phyloP scores from a whole-genome alignment of 1,284 basidiomycete species.

The Leccinum griseonigrum region DNA sequence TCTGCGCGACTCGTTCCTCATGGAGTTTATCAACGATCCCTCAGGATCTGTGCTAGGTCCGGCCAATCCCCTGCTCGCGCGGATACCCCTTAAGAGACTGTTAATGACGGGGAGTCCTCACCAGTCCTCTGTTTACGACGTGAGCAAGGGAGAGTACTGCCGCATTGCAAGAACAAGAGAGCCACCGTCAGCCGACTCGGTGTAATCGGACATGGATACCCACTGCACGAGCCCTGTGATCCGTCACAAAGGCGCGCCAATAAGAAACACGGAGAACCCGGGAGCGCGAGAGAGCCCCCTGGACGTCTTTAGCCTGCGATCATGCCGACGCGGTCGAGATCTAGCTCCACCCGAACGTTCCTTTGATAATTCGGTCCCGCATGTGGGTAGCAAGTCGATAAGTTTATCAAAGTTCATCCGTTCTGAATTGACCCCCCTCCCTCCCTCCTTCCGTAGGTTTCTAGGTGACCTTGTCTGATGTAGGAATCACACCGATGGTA shows the following conservation, averaged over 20 bases:
- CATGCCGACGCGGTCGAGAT: not conserved
- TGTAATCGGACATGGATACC: not conserved
- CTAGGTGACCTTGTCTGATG: not conserved
- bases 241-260: not conserved
- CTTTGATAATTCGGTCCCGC: slow-evolving; percentile 9
- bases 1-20: slow-evolving; percentile 7
- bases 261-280: not conserved
- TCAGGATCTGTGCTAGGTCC: slow-evolving; percentile 29
- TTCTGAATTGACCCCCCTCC: not conserved
- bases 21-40: slow-evolving; percentile 21
- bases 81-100: not conserved
- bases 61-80: slow-evolving; percentile 30
- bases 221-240: slow-evolving; percentile 8
- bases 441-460: not conserved
- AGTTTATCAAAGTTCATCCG: slow-evolving; percentile 1
- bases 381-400: slow-evolving; percentile 2
- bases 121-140: slow-evolving; percentile 19
- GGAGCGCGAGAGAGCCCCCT: not conserved
- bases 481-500: not conserved
- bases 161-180: not conserved
- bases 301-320: slow-evolving; percentile 1
- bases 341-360: not conserved
- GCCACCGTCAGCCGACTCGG: not conserved
- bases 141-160: slow-evolving; percentile 5
- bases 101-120: slow-evolving; percentile 21